Conservation (phyloP, 2,329 filamentous ascomycete genomes). For the Talaromyces pinophilus region DNA sequence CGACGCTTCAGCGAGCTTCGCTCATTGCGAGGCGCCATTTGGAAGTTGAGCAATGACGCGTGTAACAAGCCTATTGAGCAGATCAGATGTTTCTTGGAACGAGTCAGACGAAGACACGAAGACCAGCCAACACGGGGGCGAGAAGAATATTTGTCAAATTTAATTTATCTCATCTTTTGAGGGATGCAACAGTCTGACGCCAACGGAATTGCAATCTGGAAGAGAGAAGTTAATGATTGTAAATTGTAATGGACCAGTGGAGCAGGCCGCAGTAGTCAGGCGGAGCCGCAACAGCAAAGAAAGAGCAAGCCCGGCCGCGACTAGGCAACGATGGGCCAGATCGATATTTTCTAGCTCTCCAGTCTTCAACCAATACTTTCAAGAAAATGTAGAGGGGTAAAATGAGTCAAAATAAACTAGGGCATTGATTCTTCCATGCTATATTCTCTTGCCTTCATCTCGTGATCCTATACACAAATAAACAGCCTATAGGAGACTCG, state of each 20-base stretch:
- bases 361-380: background rate
- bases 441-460: background rate
- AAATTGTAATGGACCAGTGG: slow-evolving; percentile 5
- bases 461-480: background rate
- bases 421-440: background rate
- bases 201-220: background rate
- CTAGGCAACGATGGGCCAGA: slow-evolving; percentile 7
- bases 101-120: background rate
- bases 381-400: background rate
- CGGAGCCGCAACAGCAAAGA: slow-evolving; percentile 1
- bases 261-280: slow-evolving; percentile 1
- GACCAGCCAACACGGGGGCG: slow-evolving; percentile 6
- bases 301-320: background rate
- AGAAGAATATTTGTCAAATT: background rate
- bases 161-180: slow-evolving; percentile 12
- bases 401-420: background rate
- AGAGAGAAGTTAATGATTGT: background rate
- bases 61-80: slow-evolving; percentile 4
- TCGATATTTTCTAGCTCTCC: background rate
- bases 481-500: background rate
- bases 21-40: slow-evolving; percentile 58
- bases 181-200: background rate
- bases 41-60: background rate
- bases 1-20: slow-evolving; percentile 84
- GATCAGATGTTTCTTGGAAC: slow-evolving; percentile 3